phyloP scores from a whole-genome alignment of 2,329 filamentous ascomycete species.

The Ascochyta koolunga region DNA sequence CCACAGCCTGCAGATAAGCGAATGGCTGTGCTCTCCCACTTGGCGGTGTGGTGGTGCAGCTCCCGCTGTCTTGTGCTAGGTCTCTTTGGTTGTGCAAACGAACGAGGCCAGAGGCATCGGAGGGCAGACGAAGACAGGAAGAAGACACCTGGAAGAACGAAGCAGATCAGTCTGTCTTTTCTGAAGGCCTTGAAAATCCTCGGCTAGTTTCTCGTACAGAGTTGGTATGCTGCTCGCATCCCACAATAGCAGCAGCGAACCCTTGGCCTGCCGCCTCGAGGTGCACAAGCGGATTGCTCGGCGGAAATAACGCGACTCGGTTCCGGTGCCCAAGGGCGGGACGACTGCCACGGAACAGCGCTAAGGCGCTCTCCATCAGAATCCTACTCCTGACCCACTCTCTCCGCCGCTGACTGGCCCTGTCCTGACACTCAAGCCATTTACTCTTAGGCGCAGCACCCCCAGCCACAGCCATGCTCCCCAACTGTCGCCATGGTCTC shows the following conservation, averaged over 20 bases:
- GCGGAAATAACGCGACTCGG: constrained; percentile 34
- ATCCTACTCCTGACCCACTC: constrained; percentile 39
- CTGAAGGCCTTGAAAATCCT: neutral
- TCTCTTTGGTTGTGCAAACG: constrained; percentile 17
- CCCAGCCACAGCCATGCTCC: constrained; percentile 39
- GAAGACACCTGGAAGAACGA: neutral
- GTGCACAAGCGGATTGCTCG: constrained; percentile 36
- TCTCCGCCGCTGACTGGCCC: constrained; percentile 37
- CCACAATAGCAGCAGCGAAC: constrained; percentile 1
- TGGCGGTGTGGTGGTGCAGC: constrained; percentile 38
- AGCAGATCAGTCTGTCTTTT: neutral
- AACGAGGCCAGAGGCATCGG: constrained; percentile 21
- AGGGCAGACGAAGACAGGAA: constrained; percentile 12
- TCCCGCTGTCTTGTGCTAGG: constrained; percentile 25
- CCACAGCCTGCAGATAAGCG: constrained; percentile 42
- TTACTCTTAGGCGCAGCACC: constrained; percentile 42
- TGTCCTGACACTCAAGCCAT: constrained; percentile 32
- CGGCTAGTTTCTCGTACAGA: neutral
- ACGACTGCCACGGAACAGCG: constrained; percentile 30
- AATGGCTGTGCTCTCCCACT: constrained; percentile 36
- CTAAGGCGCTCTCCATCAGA: constrained; percentile 38
- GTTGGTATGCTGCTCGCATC: neutral
- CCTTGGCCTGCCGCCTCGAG: constrained; percentile 16
- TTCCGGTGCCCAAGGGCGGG: constrained; percentile 34
- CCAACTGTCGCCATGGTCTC: constrained; percentile 46